Evolutionary conservation across 1,284 basidiomycete genomes (phyloP).

Genomic region (Moesziomyces globuligerus): DNA sequence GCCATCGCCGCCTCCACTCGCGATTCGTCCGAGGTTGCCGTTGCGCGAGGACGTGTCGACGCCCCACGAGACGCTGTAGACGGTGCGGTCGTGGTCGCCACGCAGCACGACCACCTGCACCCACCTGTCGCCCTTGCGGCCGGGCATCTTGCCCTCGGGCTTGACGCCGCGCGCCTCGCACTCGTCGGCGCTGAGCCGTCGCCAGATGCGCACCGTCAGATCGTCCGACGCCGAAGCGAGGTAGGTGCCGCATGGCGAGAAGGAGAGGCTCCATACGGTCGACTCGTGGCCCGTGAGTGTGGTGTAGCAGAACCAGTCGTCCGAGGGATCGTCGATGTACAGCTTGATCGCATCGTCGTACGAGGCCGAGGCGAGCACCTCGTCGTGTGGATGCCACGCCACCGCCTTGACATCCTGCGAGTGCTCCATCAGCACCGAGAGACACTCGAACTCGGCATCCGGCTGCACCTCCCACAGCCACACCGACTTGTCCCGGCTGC

Average conservation of each 20-base stretch:
- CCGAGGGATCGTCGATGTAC: constrained; percentile 90
- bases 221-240: constrained; percentile 85
- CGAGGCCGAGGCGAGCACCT: constrained; percentile 93
- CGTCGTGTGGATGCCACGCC: constrained; percentile 93
- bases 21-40: constrained; percentile 75
- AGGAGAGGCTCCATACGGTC: constrained; percentile 90
- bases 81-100: constrained; percentile 74
- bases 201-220: constrained; percentile 74
- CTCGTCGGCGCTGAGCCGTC: constrained; percentile 58
- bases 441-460: constrained; percentile 83
- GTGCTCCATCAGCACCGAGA: constrained; percentile 97
- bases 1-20: constrained; percentile 81
- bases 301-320: constrained; percentile 91
- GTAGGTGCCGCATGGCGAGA: constrained; percentile 81
- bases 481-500: constrained; percentile 94
- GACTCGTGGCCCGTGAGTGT: constrained; percentile 80
- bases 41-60: constrained; percentile 53
- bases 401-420: constrained; percentile 95
- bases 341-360: constrained; percentile 97
- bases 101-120: constrained; percentile 61
- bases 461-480: constrained; percentile 97
- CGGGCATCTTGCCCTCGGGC: constrained; percentile 57
- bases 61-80: constrained; percentile 83
- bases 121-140: constrained; percentile 68
- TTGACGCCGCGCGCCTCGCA: constrained; percentile 58